phyloP scores from a whole-genome alignment of 345 rosid species.

The Luvunga scandens region DNA sequence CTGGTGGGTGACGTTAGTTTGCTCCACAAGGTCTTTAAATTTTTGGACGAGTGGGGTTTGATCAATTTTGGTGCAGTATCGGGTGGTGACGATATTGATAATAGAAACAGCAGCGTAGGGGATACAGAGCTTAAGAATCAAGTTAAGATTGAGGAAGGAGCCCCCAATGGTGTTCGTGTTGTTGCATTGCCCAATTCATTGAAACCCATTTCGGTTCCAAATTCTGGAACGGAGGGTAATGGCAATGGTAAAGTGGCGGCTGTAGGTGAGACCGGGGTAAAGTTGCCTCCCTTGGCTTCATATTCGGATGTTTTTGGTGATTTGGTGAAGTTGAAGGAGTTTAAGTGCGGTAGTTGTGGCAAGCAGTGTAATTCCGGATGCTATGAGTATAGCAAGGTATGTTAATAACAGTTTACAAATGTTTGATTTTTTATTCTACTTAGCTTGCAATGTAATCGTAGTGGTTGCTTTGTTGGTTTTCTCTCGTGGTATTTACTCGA shows the following conservation, averaged over 20 bases:
- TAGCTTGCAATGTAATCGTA: not conserved
- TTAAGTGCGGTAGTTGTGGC: conserved; percentile 54
- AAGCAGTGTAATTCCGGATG: conserved; percentile 44
- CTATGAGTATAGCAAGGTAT: conserved; percentile 62
- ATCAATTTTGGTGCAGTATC: conserved; percentile 54
- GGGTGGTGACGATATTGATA: not conserved
- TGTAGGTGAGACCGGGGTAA: conserved; percentile 29
- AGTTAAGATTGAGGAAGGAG: conserved; percentile 61
- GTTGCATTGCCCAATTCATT: conserved; percentile 66
- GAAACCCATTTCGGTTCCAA: conserved; percentile 51
- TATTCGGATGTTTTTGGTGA: conserved; percentile 66
- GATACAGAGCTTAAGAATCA: conserved; percentile 26
- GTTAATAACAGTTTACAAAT: not conserved
- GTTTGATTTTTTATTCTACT: not conserved
- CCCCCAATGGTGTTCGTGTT: conserved; percentile 71
- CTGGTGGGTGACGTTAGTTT: conserved; percentile 82
- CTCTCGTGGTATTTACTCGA: not conserved
- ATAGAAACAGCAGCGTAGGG: not conserved
- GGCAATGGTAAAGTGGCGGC: not conserved
- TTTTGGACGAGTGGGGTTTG: conserved; percentile 72
- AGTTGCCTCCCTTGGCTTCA: conserved; percentile 67
- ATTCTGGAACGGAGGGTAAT: conserved; percentile 11
- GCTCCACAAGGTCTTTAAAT: conserved; percentile 69
- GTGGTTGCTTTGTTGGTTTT: not conserved
- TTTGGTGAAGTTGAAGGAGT: conserved; percentile 30